Base-by-base conservation (phyloP, 805 yeast genomes). In the Candida sakaeoensis region DNA sequence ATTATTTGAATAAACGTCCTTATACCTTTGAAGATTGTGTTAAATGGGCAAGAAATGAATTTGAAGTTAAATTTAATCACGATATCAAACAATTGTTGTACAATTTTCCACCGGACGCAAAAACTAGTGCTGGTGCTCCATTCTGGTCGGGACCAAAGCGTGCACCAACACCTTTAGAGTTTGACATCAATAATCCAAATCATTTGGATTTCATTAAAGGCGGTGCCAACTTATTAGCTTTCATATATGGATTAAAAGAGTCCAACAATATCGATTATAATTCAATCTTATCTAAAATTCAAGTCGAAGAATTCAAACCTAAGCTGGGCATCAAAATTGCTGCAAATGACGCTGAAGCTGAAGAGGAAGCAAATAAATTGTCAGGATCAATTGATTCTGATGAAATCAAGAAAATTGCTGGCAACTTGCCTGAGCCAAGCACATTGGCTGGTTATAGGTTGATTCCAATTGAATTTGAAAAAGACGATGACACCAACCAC, bases 111-210 rank as follows among this genome's bases (percentile, higher is more conserved):
- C 79, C 76, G 45, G 99, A 93, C 64, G 93, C 98, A 3, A 81
- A 75, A 32, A 93, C 96, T 3, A 79, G 95, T 0, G 74, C 74
- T 37, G 99, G 99, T 40, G 89, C 82, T 23, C 93, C 95, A 51
- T 93, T 93, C 66, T 93, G 99, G 99, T 79, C 95, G 15, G 96
- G 97, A 41, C 93, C 98, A 24, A 93, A 93, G 67, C 82, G 98
- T 61, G 95, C 96, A 14, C 99, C 99, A 36, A 77, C 74, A 33
- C 87, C 96, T n/a, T 72, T 89, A 47, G 70, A 49, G 10, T 89
- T 93, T 58, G 91, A 89, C 56, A 72, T 84, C 50, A 68, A 79
- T 53, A 79, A 88, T 57, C 72, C 73, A 9, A 85, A 87, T 52
- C 97, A 91, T 60, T 75, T 82, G 59, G 78, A 85, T 52, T 93